Evolutionary conservation across 2,329 filamentous ascomycete species (phyloP).

Genomic region (Elsinoe batatas): DNA sequence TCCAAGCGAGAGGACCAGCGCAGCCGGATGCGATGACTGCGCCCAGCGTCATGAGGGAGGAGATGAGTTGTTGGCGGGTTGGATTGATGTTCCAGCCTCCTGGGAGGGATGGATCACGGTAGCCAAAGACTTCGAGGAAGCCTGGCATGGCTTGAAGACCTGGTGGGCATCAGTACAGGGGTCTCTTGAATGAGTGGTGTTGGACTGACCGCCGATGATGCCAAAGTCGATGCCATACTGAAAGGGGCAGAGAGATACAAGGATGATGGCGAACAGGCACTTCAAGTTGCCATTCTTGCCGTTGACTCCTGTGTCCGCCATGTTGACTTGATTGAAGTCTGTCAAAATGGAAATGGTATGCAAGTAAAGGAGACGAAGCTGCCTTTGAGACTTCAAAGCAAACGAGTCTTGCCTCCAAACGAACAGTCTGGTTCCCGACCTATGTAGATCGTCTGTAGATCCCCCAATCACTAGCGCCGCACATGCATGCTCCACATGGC

Average conservation of each 20-base stretch:
- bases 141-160: conserved; percentile 41
- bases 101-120: conserved; percentile 20
- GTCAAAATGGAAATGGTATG: not conserved
- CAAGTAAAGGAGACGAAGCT: not conserved
- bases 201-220: conserved; percentile 34
- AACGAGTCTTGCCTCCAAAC: conserved; percentile 19
- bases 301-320: conserved; percentile 16
- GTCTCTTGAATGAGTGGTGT: not conserved
- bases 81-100: conserved; percentile 28
- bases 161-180: not conserved
- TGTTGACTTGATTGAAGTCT: not conserved
- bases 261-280: conserved; percentile 39
- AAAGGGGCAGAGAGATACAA: conserved; percentile 42
- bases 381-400: conserved; percentile 6
- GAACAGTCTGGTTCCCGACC: conserved; percentile 9
- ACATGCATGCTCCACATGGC: not conserved
- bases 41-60: conserved; percentile 38
- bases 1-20: conserved; percentile 32
- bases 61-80: conserved; percentile 36
- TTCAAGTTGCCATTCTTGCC: conserved; percentile 31
- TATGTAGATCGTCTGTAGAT: conserved; percentile 11
- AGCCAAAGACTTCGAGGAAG: conserved; percentile 36
- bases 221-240: conserved; percentile 46
- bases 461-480: conserved; percentile 1
- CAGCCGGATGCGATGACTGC: conserved; percentile 35